These are phyloP conservation scores for Xylariales sp. DNA, from an alignment of 2,329 filamentous ascomycete species.

Conservation along the genomic window DNA sequence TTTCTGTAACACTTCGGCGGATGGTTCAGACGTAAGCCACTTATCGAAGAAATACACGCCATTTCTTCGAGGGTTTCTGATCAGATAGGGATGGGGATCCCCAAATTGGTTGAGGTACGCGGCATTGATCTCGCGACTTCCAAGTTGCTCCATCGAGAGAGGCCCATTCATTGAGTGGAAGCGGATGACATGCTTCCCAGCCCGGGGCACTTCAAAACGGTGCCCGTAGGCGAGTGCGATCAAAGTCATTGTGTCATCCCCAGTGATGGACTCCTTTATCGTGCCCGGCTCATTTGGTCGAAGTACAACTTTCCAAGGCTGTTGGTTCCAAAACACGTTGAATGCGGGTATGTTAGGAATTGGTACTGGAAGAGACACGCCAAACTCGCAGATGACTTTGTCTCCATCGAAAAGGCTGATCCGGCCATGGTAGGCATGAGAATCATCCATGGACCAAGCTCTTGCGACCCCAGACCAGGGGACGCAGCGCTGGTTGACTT, in stretches of 20 bases:
- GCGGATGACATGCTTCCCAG: slow-evolving; percentile 36
- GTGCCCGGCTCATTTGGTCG: slow-evolving; percentile 7
- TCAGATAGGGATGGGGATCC: slow-evolving; percentile 26
- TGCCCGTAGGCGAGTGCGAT: slow-evolving; percentile 44
- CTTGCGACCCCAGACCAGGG: slow-evolving; percentile 43
- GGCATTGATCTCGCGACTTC: slow-evolving; percentile 12
- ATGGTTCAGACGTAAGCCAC: slow-evolving; percentile 40
- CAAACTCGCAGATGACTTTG: slow-evolving; percentile 29
- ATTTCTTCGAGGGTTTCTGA: slow-evolving; percentile 30
- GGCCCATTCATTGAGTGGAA: slow-evolving; percentile 21
- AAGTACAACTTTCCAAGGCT: slow-evolving; percentile 32
- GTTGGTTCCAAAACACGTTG: slow-evolving; percentile 33
- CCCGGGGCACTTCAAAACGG: slow-evolving; percentile 34
- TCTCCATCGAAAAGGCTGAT: slow-evolving; percentile 30
- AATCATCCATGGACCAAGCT: slow-evolving; percentile 37
- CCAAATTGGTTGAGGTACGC: slow-evolving; percentile 12
- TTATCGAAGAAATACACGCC: slow-evolving; percentile 37
- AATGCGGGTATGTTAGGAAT: slow-evolving; percentile 33
- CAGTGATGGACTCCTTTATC: slow-evolving; percentile 19
- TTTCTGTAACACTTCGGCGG: slow-evolving; percentile 31
- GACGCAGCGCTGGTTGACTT: slow-evolving; percentile 33
- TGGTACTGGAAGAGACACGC: slow-evolving; percentile 37
- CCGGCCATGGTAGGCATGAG: slow-evolving; percentile 24
- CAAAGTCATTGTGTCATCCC: slow-evolving; percentile 40
- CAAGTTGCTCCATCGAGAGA: slow-evolving; percentile 16